Conservation (phyloP, 495 filamentous ascomycete genomes). For the Trichocladium uniseriatum region DNA sequence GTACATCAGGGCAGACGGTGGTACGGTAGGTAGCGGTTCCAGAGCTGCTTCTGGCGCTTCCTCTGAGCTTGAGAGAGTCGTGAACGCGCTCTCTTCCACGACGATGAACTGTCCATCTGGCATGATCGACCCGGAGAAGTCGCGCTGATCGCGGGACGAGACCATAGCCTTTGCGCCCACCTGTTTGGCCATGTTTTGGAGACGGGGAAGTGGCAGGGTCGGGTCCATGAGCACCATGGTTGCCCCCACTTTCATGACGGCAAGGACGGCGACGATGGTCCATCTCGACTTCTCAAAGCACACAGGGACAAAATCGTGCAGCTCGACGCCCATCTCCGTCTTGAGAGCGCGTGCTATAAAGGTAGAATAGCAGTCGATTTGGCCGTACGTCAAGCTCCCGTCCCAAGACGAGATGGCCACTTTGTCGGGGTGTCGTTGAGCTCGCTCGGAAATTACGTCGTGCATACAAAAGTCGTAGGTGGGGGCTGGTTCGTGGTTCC, state of each 20-base stretch:
- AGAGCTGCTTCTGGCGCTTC: background rate
- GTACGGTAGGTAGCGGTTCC: slow-evolving; percentile 2
- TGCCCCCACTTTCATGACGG: slow-evolving; percentile 41
- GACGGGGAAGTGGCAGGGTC: slow-evolving; percentile 43
- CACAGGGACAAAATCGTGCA: slow-evolving; percentile 39
- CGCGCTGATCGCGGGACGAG: slow-evolving; percentile 5
- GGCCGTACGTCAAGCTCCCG: slow-evolving; percentile 46
- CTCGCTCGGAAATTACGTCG: slow-evolving; percentile 31
- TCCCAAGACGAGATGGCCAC: slow-evolving; percentile 43
- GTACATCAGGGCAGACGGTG: slow-evolving; percentile 27
- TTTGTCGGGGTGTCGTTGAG: slow-evolving; percentile 31
- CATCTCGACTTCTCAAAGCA: slow-evolving; percentile 47
- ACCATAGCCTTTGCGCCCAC: slow-evolving; percentile 26
- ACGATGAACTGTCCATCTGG: slow-evolving; percentile 1
- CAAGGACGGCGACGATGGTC: slow-evolving; percentile 41
- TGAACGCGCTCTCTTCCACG: background rate
- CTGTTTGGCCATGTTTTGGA: slow-evolving; percentile 26
- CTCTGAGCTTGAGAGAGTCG: background rate
- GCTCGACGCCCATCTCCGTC: slow-evolving; percentile 42
- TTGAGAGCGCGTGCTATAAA: slow-evolving; percentile 22
- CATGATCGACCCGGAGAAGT: slow-evolving; percentile 10
- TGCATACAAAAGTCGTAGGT: slow-evolving; percentile 30
- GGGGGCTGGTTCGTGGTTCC: slow-evolving; percentile 26
- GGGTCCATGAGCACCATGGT: slow-evolving; percentile 47
- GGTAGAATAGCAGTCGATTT: slow-evolving; percentile 41